Evolutionary conservation across 192 early-diverging fungal species (phyloP).

Genomic region (Podochytrium sp.): DNA sequence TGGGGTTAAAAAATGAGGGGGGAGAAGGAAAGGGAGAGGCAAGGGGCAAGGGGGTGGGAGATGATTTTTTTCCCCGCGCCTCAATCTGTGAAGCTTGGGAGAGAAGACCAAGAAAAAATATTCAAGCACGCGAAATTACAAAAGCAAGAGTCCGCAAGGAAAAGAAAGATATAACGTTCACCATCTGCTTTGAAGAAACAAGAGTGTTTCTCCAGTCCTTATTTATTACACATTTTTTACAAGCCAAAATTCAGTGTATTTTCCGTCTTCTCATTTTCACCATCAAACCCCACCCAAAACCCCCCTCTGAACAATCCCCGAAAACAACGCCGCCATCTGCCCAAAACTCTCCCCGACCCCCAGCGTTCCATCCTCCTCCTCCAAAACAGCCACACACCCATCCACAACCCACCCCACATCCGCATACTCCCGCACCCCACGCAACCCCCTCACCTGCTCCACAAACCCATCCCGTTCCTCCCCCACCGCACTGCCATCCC

Average conservation of each 20-base stretch:
- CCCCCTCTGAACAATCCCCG: not conserved
- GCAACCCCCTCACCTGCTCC: not conserved
- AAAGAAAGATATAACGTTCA: too few relatives aligned
- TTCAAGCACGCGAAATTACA: too few relatives aligned
- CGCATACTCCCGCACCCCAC: not conserved
- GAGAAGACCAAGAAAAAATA: too few relatives aligned
- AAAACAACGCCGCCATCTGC: not conserved
- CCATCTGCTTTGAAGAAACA: not conserved
- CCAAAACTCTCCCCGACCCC: not conserved
- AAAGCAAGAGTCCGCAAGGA: too few relatives aligned
- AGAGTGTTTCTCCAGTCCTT: not conserved
- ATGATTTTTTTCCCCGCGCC: too few relatives aligned
- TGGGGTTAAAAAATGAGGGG: too few relatives aligned
- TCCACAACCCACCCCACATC: not conserved
- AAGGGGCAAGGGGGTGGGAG: too few relatives aligned
- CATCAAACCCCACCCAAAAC: not conserved
- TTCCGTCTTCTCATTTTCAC: not conserved
- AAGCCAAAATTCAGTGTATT: too few relatives aligned
- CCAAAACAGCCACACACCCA: not conserved
- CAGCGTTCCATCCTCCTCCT: not conserved
- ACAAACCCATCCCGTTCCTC: slow-evolving; percentile 14
- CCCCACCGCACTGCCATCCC: not conserved
- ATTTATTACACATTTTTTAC: too few relatives aligned
- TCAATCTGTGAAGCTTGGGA: too few relatives aligned
- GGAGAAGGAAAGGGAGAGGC: too few relatives aligned